Base-by-base conservation (phyloP, 345 rosid genomes). In the Fremontodendron californicum region DNA sequence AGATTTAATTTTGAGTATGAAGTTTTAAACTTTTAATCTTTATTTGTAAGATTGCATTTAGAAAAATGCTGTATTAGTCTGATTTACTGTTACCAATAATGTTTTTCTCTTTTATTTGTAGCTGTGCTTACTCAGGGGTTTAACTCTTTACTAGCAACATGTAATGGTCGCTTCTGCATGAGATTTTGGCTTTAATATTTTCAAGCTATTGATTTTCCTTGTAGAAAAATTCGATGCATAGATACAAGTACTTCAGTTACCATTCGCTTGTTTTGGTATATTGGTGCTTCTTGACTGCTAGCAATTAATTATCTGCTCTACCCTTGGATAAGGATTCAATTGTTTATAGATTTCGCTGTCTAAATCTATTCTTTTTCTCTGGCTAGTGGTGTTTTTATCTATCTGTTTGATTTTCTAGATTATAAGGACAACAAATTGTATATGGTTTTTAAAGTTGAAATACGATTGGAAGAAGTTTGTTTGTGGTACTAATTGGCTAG, bases 21-120 rank as follows among this genome's bases (percentile, higher is more conserved):
- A 40, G 71, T 10, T 66, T 66, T n/a, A 66, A 66, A 21, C 71
- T 66, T 66, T 66, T n/a, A 66, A 66, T 40, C 71, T 66, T 66
- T 66, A n/a, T 65, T 37, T 39, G 16, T 21, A 65, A 65, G 48
- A 65, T 39, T 65, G 46, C 1, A 45, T 45, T 69, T 35, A 15
- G 42, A 69, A 25, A 46, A 15, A 6, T 1, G 39, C 55, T 25
- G 52, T 27, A 16, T 69, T 46, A 16, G 1, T 25, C 35, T 68
- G 35, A 11, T 25, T 43, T 15, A 15, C 18, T 27, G 55, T 69
- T 45, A 25, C 23, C 73, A 23, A n/a, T 43, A 40, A 45, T n/a
- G 55, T 16, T 65, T 16, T 65, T 39, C 25, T 9, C 18, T 11
- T n/a, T 68, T 68, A 15, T 25, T 45, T 19, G 11, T 62, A 31